Conservation (phyloP, 73 alveolate species). For the Blepharisma stoltei region DNA sequence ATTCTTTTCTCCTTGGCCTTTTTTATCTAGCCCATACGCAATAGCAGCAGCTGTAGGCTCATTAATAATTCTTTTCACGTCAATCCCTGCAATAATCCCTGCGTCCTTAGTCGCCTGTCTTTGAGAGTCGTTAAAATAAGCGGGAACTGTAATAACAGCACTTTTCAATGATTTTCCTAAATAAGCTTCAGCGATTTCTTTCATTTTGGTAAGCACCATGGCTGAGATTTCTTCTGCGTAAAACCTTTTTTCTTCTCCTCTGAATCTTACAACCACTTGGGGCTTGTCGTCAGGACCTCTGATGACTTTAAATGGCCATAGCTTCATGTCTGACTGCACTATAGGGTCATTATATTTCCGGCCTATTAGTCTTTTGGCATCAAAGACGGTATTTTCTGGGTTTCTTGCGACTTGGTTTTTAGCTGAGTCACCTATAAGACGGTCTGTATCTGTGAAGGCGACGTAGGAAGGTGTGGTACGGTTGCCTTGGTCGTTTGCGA, state of each 20-base stretch:
- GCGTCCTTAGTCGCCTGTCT: slow-evolving; percentile 96
- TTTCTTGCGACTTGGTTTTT: slow-evolving; percentile 90
- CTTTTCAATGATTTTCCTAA: slow-evolving; percentile 58
- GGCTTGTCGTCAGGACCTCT: slow-evolving; percentile 91
- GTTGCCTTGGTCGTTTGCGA: slow-evolving; percentile 94
- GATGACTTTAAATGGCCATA: slow-evolving; percentile 89
- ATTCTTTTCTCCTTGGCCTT: slow-evolving; percentile 56
- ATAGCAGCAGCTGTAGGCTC: slow-evolving; percentile 96
- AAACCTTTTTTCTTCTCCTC: slow-evolving; percentile 80
- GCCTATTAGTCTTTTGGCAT: slow-evolving; percentile 93
- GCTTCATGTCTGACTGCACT: slow-evolving; percentile 85
- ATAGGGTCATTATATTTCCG: slow-evolving; percentile 78
- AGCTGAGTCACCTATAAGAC: slow-evolving; percentile 96
- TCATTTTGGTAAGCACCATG: slow-evolving; percentile 88
- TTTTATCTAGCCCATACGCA: slow-evolving; percentile 86
- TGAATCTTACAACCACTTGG: slow-evolving; percentile 67
- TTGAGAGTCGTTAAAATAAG: slow-evolving; percentile 90
- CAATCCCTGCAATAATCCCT: slow-evolving; percentile 89
- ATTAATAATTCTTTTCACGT: slow-evolving; percentile 85
- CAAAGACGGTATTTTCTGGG: slow-evolving; percentile 90
- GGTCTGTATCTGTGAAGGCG: slow-evolving; percentile 91
- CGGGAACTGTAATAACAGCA: slow-evolving; percentile 89
- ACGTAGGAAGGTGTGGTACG: slow-evolving; percentile 96
- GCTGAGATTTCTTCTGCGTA: slow-evolving; percentile 91
- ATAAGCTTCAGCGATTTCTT: slow-evolving; percentile 88